phyloP scores from a whole-genome alignment of 2,329 filamentous ascomycete species.

The Aspergillus floridensis region DNA sequence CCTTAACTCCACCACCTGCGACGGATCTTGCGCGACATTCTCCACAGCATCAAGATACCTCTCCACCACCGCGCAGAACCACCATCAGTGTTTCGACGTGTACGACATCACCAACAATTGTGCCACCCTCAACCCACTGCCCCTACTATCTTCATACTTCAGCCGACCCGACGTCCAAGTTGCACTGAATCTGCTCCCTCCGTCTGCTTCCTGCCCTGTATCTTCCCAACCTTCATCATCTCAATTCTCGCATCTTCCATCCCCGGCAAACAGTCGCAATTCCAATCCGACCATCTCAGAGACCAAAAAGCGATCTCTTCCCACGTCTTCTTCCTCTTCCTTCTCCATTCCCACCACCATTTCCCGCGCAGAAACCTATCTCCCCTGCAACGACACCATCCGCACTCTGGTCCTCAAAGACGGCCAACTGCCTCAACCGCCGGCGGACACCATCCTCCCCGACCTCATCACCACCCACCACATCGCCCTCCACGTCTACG shows the following conservation, averaged over 20 bases:
- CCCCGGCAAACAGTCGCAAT: conserved; percentile 2
- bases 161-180: conserved; percentile 34
- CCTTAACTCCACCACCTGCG: conserved; percentile 34
- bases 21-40: conserved; percentile 37
- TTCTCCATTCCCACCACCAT: neutral
- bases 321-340: too few relatives aligned
- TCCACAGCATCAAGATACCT: conserved; percentile 31
- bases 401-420: conserved; percentile 22
- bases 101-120: conserved; percentile 38
- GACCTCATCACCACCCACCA: conserved; percentile 31
- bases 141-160: conserved; percentile 31
- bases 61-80: conserved; percentile 15
- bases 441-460: conserved; percentile 35
- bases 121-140: conserved; percentile 23
- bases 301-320: neutral
- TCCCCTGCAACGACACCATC: conserved; percentile 33
- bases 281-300: neutral
- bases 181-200: conserved; percentile 28
- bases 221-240: conserved; percentile 6
- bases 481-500: conserved; percentile 37
- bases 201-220: conserved; percentile 4
- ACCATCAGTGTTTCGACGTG: conserved; percentile 30
- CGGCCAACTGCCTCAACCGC: conserved; percentile 23
- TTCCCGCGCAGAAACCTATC: neutral
- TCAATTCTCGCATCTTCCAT: neutral